Evolutionary conservation across 306 rosid genomes (phyloP).

Genomic region (Rosa persica): DNA sequence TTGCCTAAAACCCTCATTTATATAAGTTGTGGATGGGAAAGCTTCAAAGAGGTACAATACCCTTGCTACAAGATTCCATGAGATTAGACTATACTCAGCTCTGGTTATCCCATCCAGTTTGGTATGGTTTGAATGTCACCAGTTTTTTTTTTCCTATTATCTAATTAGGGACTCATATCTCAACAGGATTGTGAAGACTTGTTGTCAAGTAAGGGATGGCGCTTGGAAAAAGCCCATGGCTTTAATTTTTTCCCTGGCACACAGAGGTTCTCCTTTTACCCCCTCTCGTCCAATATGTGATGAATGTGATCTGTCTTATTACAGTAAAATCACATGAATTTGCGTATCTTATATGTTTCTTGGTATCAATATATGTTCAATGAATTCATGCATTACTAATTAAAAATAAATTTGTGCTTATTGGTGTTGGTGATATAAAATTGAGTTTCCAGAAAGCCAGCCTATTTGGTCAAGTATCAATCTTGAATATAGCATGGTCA

Average conservation of each 20-base stretch:
- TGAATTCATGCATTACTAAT: not conserved
- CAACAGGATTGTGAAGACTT: conserved; percentile 78
- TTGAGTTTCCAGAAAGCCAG: not conserved
- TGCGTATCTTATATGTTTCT: not conserved
- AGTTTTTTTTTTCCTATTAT: conserved; percentile 11
- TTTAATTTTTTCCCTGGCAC: conserved; percentile 89
- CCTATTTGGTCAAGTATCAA: not conserved
- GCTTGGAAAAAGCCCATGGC: conserved; percentile 83
- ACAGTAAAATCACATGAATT: not conserved
- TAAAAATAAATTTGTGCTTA: not conserved
- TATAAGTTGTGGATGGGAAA: conserved; percentile 99
- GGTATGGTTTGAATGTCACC: conserved; percentile 12
- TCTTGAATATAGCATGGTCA: not conserved
- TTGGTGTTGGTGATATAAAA: not conserved
- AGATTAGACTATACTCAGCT: conserved; percentile 5
- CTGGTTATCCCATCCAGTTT: not conserved
- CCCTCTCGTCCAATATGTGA: not conserved
- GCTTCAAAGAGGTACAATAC: conserved; percentile 86
- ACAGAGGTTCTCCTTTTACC: conserved; percentile 48
- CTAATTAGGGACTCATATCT: conserved; percentile 21
- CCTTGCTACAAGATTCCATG: not conserved
- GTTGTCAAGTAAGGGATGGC: conserved; percentile 70
- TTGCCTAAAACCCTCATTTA: conserved; percentile 89
- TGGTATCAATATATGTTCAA: not conserved
- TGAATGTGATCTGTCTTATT: not conserved